Conservation (phyloP, 2,329 filamentous ascomycete species). For the Pyricularia sp. region DNA sequence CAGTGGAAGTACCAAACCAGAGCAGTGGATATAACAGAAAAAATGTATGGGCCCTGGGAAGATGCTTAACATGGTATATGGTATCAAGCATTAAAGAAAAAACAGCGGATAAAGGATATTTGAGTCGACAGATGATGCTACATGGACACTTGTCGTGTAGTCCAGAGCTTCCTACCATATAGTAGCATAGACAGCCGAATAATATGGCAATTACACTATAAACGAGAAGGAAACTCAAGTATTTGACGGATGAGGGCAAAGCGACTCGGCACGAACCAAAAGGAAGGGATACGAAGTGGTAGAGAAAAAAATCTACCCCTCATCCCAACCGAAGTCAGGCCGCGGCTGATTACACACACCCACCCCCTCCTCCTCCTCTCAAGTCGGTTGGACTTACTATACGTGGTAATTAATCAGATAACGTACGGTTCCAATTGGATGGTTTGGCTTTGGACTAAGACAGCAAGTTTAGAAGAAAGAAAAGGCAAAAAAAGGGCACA, state of each 20-base stretch:
- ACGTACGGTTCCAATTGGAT: not conserved
- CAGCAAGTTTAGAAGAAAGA: not conserved
- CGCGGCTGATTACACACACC: not conserved
- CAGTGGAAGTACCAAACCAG: too few relatives aligned
- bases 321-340: not conserved
- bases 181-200: too few relatives aligned
- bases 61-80: too few relatives aligned
- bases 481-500: not conserved
- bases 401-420: not conserved
- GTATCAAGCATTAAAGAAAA: not conserved
- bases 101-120: too few relatives aligned
- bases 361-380: too few relatives aligned
- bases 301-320: not conserved
- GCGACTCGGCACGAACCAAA: too few relatives aligned
- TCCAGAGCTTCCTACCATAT: not conserved
- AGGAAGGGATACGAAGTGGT: not conserved
- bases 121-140: not conserved
- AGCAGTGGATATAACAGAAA: too few relatives aligned
- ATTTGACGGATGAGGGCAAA: too few relatives aligned
- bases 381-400: not conserved
- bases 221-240: too few relatives aligned
- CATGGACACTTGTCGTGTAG: not conserved
- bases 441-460: not conserved
- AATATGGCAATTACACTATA: too few relatives aligned
- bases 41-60: too few relatives aligned